Conservation (phyloP, 1,284 basidiomycete genomes). For the Ganoderma sinense region DNA sequence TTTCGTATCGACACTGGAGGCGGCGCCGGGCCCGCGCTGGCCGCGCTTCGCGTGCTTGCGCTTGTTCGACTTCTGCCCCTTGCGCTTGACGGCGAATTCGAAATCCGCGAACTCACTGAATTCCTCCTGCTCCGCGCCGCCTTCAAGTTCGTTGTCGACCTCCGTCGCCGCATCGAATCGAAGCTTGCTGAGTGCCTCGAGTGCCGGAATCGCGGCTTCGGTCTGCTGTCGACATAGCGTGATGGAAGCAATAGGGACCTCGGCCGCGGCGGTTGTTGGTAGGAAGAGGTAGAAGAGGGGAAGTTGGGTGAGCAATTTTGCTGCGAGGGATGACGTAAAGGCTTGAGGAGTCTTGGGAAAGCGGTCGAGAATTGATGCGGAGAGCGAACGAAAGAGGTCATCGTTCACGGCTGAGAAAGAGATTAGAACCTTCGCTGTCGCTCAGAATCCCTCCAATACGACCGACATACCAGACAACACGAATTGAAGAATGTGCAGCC, state of each 20-base stretch:
- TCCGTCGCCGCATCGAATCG: neutral
- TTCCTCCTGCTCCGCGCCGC: neutral
- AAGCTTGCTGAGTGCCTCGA: neutral
- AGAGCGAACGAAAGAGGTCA: neutral
- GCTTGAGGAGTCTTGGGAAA: neutral
- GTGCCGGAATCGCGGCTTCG: neutral
- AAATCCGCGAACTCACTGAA: constrained; percentile 5
- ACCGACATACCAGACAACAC: constrained; percentile 1
- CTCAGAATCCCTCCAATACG: too few relatives aligned
- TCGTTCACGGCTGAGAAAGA: neutral
- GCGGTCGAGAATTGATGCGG: neutral
- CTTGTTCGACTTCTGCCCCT: constrained; percentile 6
- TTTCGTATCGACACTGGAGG: neutral
- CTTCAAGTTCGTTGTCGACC: neutral
- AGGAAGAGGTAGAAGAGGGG: constrained; percentile 8
- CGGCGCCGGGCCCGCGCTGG: neutral
- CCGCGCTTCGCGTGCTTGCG: constrained; percentile 3
- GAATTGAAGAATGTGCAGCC: neutral
- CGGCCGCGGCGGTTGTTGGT: neutral
- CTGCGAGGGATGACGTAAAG: neutral
- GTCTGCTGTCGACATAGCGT: neutral
- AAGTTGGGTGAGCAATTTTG: neutral
- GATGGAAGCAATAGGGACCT: neutral
- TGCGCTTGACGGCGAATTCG: constrained; percentile 9
- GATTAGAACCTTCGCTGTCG: neutral